Conservation (phyloP, 2,329 filamentous ascomycete genomes). For the Talaromyces sp. region DNA sequence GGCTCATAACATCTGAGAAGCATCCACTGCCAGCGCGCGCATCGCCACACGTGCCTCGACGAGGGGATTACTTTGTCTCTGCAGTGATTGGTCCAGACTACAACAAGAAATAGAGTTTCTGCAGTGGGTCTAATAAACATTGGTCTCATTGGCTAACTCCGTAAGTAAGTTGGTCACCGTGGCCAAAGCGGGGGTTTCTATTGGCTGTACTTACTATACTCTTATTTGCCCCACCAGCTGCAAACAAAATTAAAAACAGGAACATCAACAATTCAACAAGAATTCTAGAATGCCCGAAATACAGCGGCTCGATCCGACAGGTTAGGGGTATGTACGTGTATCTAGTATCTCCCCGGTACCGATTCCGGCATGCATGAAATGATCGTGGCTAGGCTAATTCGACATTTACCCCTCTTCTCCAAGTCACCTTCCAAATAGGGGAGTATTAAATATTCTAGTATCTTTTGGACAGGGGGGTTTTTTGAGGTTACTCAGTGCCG, state of each 20-base stretch:
- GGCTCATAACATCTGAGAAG: background rate
- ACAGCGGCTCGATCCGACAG: background rate
- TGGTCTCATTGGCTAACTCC: background rate
- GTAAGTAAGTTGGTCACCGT: background rate
- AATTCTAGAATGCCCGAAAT: too few relatives aligned
- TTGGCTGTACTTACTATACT: background rate
- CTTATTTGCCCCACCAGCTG: background rate
- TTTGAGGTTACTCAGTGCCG: background rate
- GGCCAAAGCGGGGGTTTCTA: background rate
- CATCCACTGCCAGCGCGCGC: background rate
- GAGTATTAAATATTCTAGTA: background rate
- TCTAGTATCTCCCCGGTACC: background rate
- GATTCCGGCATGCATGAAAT: background rate
- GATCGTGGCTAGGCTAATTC: background rate
- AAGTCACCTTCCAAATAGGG: background rate
- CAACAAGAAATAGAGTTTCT: too few relatives aligned
- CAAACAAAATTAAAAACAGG: background rate
- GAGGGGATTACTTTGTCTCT: background rate
- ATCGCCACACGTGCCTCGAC: background rate
- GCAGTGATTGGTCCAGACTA: background rate
- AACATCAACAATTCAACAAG: too few relatives aligned
- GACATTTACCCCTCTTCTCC: background rate
- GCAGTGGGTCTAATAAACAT: too few relatives aligned
- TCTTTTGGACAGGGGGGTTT: background rate
- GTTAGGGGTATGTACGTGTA: too few relatives aligned